These are phyloP conservation scores for Beta macrorhiza DNA, from an alignment of 179 eudicot species.

Conservation along the genomic window DNA sequence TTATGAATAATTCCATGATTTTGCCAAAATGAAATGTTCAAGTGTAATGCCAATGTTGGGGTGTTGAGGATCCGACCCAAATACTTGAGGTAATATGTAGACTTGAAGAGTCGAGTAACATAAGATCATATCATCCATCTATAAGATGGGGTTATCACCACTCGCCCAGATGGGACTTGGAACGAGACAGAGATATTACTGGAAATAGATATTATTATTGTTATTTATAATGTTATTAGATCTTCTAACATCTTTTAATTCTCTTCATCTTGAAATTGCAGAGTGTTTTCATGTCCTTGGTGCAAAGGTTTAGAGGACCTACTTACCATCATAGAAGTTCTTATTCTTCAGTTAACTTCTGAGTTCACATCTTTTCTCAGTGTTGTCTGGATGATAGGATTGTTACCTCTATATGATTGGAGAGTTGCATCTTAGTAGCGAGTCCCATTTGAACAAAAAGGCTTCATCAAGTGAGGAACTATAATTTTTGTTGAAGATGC, in stretches of 20 bases:
- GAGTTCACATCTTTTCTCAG: conserved; percentile 24
- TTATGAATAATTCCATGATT: too few relatives aligned
- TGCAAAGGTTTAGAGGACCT: conserved; percentile 72
- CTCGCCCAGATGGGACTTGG: too few relatives aligned
- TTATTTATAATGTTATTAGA: not conserved
- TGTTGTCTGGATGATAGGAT: not conserved
- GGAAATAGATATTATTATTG: not conserved
- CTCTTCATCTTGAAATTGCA: conserved; percentile 35
- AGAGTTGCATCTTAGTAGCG: not conserved
- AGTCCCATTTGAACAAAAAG: not conserved
- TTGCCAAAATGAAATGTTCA: too few relatives aligned
- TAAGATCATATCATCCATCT: too few relatives aligned
- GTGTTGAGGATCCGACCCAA: too few relatives aligned
- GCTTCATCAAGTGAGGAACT: not conserved
- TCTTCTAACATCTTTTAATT: conserved; percentile 8
- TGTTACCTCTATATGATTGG: conserved; percentile 2
- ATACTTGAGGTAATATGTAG: too few relatives aligned
- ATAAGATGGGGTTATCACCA: too few relatives aligned
- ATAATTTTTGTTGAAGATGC: not conserved
- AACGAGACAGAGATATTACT: too few relatives aligned
- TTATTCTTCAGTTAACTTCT: conserved; percentile 79
- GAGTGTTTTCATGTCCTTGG: conserved; percentile 51
- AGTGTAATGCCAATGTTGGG: too few relatives aligned
- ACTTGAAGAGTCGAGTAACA: too few relatives aligned
- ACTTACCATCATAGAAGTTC: conserved; percentile 68